phyloP scores from a whole-genome alignment of 345 rosid genomes.

The Mercurialis annua region DNA sequence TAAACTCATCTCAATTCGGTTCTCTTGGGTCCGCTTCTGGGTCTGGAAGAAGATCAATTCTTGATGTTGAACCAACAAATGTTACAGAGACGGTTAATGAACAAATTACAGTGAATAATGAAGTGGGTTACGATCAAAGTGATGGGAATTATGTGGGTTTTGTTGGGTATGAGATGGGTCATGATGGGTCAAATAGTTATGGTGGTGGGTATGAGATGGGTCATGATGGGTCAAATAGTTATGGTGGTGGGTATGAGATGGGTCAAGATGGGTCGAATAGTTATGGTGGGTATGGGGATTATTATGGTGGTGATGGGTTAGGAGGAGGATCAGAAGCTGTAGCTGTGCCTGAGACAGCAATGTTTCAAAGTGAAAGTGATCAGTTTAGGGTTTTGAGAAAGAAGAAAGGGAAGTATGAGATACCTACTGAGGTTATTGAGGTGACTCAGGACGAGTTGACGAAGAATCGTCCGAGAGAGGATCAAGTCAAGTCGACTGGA shows the following conservation, averaged over 20 bases:
- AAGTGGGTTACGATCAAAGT: neutral
- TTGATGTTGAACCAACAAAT: conserved; percentile 43
- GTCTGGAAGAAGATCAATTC: conserved; percentile 62
- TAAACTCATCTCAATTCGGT: conserved; percentile 60
- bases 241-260: conserved; percentile 3
- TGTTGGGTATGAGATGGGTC: neutral
- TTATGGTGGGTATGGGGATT: conserved; percentile 36
- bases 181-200: conserved; percentile 14
- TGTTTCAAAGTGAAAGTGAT: conserved; percentile 34
- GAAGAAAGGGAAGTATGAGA: conserved; percentile 72
- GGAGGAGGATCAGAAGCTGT: neutral
- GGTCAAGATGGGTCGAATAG: conserved; percentile 13
- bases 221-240: conserved; percentile 21
- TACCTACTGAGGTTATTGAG: conserved; percentile 72
- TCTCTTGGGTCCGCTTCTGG: conserved; percentile 43
- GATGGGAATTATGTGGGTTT: conserved; percentile 6
- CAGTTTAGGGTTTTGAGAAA: conserved; percentile 31
- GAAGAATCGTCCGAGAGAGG: conserved; percentile 89
- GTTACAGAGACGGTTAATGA: conserved; percentile 18
- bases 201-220: conserved; percentile 3
- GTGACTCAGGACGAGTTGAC: conserved; percentile 94
- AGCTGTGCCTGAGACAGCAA: conserved; percentile 27
- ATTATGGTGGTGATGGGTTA: conserved; percentile 27
- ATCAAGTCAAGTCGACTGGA: conserved; percentile 79
- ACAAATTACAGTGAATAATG: conserved; percentile 17